Conservation (phyloP, 2,329 filamentous ascomycete genomes). For the Colletotrichum sansevieriae region DNA sequence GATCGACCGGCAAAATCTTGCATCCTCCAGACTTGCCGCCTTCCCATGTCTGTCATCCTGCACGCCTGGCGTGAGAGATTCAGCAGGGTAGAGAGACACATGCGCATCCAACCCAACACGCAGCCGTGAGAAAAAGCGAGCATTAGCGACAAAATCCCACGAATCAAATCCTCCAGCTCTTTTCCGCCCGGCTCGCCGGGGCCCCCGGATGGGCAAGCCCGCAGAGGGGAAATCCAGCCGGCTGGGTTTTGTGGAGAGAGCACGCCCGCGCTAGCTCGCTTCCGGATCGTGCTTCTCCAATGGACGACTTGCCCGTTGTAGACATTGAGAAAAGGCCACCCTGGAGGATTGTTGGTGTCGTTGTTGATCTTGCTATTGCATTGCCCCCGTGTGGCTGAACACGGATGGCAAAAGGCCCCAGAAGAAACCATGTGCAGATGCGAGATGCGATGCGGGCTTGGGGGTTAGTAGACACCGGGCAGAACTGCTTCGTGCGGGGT, state of each 20-base stretch:
- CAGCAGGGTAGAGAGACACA: no score
- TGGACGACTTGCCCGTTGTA: background rate
- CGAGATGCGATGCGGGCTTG: constrained; percentile 4
- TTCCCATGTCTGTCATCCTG: no score
- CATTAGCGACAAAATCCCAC: background rate
- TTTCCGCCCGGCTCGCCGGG: constrained; percentile 20
- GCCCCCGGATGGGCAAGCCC: constrained; percentile 13
- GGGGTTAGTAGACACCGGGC: background rate
- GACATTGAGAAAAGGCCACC: background rate
- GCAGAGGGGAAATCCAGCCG: constrained; percentile 19
- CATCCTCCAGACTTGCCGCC: no score
- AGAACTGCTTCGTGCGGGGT: background rate
- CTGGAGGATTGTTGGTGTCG: background rate
- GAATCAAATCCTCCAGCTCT: background rate
- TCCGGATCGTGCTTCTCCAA: constrained; percentile 23
- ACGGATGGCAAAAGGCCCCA: no score
- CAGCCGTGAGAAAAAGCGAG: no score
- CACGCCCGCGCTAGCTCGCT: constrained; percentile 10
- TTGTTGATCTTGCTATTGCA: no score
- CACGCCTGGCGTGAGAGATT: no score
- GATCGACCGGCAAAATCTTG: no score
- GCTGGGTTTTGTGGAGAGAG: constrained; percentile 10
- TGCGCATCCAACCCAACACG: no score
- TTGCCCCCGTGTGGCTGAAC: no score
- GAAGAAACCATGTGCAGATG: background rate